These are phyloP conservation scores for Fusarium sp. DNA, from an alignment of 2,329 filamentous ascomycete species.

Conservation along the genomic window DNA sequence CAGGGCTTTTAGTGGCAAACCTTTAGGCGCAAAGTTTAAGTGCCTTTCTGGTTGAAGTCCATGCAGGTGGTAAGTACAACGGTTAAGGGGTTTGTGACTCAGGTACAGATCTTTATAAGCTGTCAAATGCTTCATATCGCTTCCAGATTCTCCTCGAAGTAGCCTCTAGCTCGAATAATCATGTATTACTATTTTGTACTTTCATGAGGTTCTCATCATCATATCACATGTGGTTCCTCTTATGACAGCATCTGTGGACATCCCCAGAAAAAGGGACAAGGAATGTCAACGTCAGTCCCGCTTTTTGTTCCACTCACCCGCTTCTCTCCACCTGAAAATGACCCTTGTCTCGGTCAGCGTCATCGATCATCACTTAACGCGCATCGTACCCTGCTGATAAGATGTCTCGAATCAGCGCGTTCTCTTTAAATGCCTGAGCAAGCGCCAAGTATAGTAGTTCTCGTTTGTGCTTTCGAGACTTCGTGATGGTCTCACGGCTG, in stretches of 20 bases:
- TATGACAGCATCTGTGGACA: constrained; percentile 40
- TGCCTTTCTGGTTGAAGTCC: background rate
- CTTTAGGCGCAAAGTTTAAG: constrained; percentile 27
- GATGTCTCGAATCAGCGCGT: constrained; percentile 18
- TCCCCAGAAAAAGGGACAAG: constrained; percentile 41
- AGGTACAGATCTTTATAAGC: background rate
- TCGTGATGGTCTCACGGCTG: background rate
- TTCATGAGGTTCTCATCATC: constrained; percentile 14
- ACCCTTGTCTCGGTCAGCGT: constrained; percentile 39
- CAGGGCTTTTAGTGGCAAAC: constrained; percentile 41
- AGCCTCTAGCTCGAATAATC: background rate
- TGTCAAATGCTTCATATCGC: background rate
- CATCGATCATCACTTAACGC: constrained; percentile 44
- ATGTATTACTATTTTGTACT: constrained; percentile 10
- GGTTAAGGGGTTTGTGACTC: constrained; percentile 21
- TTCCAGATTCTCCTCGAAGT: background rate
- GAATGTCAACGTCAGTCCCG: constrained; percentile 30
- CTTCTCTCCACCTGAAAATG: constrained; percentile 33
- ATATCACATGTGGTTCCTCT: constrained; percentile 29
- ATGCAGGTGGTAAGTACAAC: constrained; percentile 19
- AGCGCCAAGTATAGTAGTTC: background rate
- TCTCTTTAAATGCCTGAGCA: constrained; percentile 11
- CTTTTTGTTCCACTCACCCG: constrained; percentile 39
- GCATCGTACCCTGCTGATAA: constrained; percentile 20
- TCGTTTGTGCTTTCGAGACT: background rate